Conservation (phyloP, 768 basidiomycete genomes). For the Podaxis sp. region DNA sequence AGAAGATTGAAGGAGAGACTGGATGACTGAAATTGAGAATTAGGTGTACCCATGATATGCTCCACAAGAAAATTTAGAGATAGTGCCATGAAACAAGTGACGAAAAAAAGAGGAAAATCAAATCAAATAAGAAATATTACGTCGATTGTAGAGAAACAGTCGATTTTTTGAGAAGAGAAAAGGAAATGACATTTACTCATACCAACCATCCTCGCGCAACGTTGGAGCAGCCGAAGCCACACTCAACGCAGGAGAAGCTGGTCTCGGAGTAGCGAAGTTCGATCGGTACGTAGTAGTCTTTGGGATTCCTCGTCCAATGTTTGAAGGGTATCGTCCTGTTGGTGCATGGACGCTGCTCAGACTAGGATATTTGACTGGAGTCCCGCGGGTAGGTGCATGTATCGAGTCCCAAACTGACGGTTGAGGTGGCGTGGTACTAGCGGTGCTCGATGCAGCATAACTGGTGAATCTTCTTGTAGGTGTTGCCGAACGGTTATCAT, state of each 20-base stretch:
- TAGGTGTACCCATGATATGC: slow-evolving; percentile 17
- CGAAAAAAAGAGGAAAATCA: slow-evolving; percentile 4
- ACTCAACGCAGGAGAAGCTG: slow-evolving; percentile 76
- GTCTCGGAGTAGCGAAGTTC: slow-evolving; percentile 30
- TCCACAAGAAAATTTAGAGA: slow-evolving; percentile 15
- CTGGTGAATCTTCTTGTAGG: slow-evolving; percentile 40
- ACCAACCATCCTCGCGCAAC: slow-evolving; percentile 78
- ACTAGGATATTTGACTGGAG: slow-evolving; percentile 25
- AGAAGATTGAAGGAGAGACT: neutral
- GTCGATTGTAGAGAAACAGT: slow-evolving; percentile 11
- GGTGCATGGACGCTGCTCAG: slow-evolving; percentile 32
- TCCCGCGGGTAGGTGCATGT: slow-evolving; percentile 41
- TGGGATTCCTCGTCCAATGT: slow-evolving; percentile 35
- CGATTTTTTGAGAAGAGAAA: slow-evolving; percentile 18
- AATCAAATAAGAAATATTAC: slow-evolving; percentile 10
- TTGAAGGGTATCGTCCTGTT: slow-evolving; percentile 33
- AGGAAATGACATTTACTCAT: slow-evolving; percentile 40
- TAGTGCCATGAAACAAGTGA: slow-evolving; percentile 13
- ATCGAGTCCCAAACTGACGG: slow-evolving; percentile 76
- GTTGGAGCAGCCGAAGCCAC: slow-evolving; percentile 72
- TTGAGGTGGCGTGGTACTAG: slow-evolving; percentile 42
- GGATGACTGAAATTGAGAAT: neutral
- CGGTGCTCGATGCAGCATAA: slow-evolving; percentile 22
- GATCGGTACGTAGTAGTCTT: slow-evolving; percentile 29
- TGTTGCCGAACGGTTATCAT: slow-evolving; percentile 49